phyloP scores from a whole-genome alignment of 192 early-diverging fungal species.

The Entomortierella chlamydospora region DNA sequence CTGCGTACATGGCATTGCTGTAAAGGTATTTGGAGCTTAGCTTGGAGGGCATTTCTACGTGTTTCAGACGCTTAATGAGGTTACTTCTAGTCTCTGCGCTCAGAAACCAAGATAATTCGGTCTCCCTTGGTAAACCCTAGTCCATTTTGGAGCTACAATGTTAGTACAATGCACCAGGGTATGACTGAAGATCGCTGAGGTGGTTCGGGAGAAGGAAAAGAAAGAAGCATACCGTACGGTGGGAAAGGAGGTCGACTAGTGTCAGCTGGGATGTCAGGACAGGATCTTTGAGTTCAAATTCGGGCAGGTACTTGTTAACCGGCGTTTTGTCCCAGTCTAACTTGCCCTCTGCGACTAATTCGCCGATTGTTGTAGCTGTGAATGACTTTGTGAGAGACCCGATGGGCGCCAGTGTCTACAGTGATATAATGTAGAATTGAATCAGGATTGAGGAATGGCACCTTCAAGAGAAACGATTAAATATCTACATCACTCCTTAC shows the following conservation, averaged over 20 bases:
- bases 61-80: slow-evolving; percentile 12
- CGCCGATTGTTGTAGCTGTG: slow-evolving; percentile 19
- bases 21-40: background rate
- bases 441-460: background rate
- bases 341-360: slow-evolving; percentile 37
- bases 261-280: slow-evolving; percentile 27
- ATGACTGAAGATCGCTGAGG: too few species aligned
- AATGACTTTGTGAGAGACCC: slow-evolving; percentile 29
- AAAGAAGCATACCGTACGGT: slow-evolving; percentile 17
- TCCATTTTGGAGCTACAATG: too few species aligned
- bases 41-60: background rate
- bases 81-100: background rate
- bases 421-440: background rate
- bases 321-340: slow-evolving; percentile 33
- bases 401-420: slow-evolving; percentile 27
- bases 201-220: background rate
- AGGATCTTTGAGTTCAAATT: slow-evolving; percentile 12
- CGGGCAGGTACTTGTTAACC: slow-evolving; percentile 13
- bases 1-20: slow-evolving; percentile 14
- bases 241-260: slow-evolving; percentile 20
- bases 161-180: too few species aligned
- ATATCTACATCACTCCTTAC: background rate
- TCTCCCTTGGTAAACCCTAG: slow-evolving; percentile 14
- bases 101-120: background rate
- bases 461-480: background rate